These are phyloP conservation scores for Volutella citrinella DNA, from an alignment of 2,329 filamentous ascomycete species.

Conservation along the genomic window DNA sequence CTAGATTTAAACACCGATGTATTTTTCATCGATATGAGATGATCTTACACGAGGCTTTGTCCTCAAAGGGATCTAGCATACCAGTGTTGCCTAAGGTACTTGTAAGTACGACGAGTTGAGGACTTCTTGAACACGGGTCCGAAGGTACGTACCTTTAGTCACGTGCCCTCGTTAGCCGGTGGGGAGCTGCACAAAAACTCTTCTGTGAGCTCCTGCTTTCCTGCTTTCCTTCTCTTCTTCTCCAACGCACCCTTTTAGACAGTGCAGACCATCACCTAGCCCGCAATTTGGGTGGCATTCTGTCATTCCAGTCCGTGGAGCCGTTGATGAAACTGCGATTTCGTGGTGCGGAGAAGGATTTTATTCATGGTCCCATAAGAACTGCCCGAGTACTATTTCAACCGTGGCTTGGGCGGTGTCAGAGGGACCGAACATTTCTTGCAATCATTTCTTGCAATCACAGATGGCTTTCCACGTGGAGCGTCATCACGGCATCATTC, in stretches of 20 bases:
- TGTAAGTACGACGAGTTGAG: too few species aligned
- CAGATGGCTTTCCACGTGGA: conserved; percentile 3
- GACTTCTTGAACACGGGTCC: too few species aligned
- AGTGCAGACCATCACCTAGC: conserved; percentile 73
- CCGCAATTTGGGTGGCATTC: conserved; percentile 64
- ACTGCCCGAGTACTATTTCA: conserved; percentile 49
- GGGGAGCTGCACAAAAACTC: conserved; percentile 9
- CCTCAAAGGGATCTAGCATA: too few species aligned
- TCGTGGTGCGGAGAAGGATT: conserved; percentile 53
- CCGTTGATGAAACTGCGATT: conserved; percentile 65
- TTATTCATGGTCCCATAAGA: conserved; percentile 51
- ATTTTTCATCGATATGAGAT: too few species aligned
- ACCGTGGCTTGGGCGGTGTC: conserved; percentile 41
- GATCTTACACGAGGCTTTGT: too few species aligned
- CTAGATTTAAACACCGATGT: too few species aligned
- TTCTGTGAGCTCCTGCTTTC: not conserved
- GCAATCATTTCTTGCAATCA: not conserved
- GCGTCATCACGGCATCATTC: too few species aligned
- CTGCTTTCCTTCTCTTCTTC: conserved; percentile 35
- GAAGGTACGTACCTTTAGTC: too few species aligned
- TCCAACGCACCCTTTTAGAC: conserved; percentile 78
- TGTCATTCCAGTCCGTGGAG: conserved; percentile 58
- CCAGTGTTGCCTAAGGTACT: too few species aligned
- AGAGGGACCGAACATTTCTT: conserved; percentile 38
- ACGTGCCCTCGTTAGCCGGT: too few species aligned